phyloP scores from a whole-genome alignment of 345 rosid genomes.

The Citrus cavaleriei region DNA sequence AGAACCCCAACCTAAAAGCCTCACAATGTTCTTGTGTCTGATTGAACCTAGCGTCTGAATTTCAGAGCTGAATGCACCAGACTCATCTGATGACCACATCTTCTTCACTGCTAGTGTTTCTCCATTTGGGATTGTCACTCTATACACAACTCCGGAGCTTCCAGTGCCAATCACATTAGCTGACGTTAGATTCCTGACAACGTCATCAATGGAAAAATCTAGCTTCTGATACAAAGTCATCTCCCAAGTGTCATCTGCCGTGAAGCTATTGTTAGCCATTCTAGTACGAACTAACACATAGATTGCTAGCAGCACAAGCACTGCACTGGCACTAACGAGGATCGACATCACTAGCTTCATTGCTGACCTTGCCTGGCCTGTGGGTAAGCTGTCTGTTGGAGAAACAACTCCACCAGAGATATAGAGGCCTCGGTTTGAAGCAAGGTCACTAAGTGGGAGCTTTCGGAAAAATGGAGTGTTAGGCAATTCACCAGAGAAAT shows the following conservation, averaged over 20 bases:
- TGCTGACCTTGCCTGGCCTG: constrained; percentile 41
- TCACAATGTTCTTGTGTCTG: constrained; percentile 77
- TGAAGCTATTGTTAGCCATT: constrained; percentile 26
- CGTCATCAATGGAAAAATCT: constrained; percentile 71
- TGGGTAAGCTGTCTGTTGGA: constrained; percentile 35
- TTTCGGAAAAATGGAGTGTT: constrained; percentile 70
- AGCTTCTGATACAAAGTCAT: constrained; percentile 82
- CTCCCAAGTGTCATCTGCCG: constrained; percentile 60
- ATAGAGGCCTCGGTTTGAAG: constrained; percentile 65
- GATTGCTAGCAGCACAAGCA: constrained; percentile 53
- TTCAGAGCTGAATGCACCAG: constrained; percentile 78
- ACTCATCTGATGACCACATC: constrained; percentile 88
- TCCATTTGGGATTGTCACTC: constrained; percentile 65
- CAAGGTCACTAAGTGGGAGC: constrained; percentile 74
- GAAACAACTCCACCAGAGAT: constrained; percentile 38
- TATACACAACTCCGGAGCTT: constrained; percentile 92
- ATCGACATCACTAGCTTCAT: constrained; percentile 55
- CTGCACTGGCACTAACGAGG: constrained; percentile 61
- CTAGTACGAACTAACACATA: constrained; percentile 52
- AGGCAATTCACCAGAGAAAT: constrained; percentile 83
- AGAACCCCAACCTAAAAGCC: constrained; percentile 84
- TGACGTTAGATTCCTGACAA: constrained; percentile 57
- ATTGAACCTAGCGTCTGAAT: constrained; percentile 79
- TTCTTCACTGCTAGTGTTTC: constrained; percentile 85
- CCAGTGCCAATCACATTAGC: constrained; percentile 92